Conservation (phyloP, 371 early-diverging fungal genomes). For the Mortierella sp. region DNA sequence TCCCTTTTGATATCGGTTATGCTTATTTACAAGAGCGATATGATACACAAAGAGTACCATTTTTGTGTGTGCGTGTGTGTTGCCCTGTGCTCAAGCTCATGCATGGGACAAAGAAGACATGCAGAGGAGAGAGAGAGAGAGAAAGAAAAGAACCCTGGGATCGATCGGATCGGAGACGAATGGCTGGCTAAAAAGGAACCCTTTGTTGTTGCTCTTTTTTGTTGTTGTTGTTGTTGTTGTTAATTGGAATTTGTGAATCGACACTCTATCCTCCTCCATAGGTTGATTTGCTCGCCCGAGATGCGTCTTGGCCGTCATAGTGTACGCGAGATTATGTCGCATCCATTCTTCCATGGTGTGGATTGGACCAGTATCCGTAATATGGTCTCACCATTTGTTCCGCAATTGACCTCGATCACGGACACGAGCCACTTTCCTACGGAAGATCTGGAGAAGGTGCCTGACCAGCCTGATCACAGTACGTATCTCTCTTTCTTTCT, state of each 20-base stretch:
- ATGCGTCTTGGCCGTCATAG: conserved; percentile 84
- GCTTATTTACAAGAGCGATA: background rate
- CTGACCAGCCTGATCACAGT: conserved; percentile 57
- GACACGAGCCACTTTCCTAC: conserved; percentile 98
- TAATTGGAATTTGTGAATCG: too few species aligned
- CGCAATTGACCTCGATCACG: conserved; percentile 93
- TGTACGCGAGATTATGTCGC: conserved; percentile 88
- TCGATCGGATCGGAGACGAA: background rate
- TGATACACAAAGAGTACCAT: too few species aligned
- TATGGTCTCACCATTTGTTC: conserved; percentile 93
- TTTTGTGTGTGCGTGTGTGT: too few species aligned
- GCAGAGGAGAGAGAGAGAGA: too few species aligned
- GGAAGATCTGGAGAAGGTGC: conserved; percentile 88
- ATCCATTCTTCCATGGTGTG: conserved; percentile 96
- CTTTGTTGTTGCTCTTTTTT: background rate
- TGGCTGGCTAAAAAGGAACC: background rate
- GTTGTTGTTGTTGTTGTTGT: background rate
- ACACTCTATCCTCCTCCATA: conserved; percentile 24
- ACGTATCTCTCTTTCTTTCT: too few species aligned
- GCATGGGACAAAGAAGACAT: too few species aligned
- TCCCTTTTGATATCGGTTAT: background rate
- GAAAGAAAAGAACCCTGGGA: too few species aligned
- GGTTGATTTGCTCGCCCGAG: conserved; percentile 88
- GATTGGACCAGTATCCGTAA: conserved; percentile 92
- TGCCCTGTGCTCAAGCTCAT: too few species aligned